Base-by-base conservation (phyloP, 1,139 yeast species). In the Hyphopichia wangnamkhiaoensis region DNA sequence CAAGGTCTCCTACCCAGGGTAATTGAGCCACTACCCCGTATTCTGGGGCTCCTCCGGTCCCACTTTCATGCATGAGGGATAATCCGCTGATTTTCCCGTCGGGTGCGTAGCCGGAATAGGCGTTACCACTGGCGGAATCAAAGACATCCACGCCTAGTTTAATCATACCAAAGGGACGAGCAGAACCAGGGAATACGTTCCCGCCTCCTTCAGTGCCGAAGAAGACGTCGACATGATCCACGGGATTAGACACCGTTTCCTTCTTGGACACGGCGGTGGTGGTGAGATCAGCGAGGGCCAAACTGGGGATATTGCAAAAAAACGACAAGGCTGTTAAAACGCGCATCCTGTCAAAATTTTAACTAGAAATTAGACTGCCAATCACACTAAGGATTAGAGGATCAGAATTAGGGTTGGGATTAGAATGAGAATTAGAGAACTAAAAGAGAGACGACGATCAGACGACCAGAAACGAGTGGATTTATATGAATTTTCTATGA, bases 41-140 rank as follows among this genome's bases (percentile, higher is more conserved):
- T 35, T 61, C 58, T 3, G 68, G 69, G 2, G 69, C 62, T 8
- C 72, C 73, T 13, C 72, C 73, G 4, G 70, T 66, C 2, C 74
- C 72, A 23, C 65, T 56, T 36, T 65, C 71, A 43, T 68, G 73
- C 63, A 67, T 58, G 65, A 66, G 59, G 3, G 71, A 64, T 29
- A 68, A 52, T 7, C 68, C 72, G 17, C 52, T 48, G 20, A 68
- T 50, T 3, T 45, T 42, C 1, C 68, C 68, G 33, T 55, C 58
- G 0, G 59, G 53, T 2, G 65, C 61, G 44, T 60, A 68, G 2
- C 72, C 73, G 12, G 68, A 55, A 42, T 60, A 65, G 10, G 64
- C 58, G 41, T 63, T 59, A 12, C 59, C 65, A 7, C 42, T 25
- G 7, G 44, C 37, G 8, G 54, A 29, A 30, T 50, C 57, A n/a